A percentile compares a stretch with the other conserved stretches of the same genome.
These are phyloP conservation scores for Penicillium lagena DNA, from an alignment of 495 filamentous ascomycete genomes.

Conservation along the genomic window DNA sequence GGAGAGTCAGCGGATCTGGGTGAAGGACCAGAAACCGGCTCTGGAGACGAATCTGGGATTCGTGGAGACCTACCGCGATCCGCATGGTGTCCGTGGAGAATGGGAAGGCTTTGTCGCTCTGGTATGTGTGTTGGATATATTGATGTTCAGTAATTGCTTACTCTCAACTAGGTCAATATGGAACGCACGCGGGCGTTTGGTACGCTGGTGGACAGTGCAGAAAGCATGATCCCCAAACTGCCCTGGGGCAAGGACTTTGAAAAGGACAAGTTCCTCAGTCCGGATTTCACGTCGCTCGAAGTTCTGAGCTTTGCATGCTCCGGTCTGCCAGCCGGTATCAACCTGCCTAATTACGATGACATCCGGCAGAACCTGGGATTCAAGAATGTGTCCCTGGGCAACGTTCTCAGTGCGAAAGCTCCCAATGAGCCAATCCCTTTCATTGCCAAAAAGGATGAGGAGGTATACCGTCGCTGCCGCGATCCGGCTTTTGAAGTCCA, in stretches of 20 bases:
- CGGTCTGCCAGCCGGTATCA: constrained; percentile 76
- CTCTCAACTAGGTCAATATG: constrained; percentile 54
- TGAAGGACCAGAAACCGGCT: constrained; percentile 81
- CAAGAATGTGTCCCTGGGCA: constrained; percentile 93
- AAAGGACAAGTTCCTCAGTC: constrained; percentile 89
- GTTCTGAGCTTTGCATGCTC: constrained; percentile 69
- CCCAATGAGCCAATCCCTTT: constrained; percentile 89
- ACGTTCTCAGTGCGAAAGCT: constrained; percentile 83
- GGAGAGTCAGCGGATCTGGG: constrained; percentile 86
- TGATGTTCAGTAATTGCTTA: constrained; percentile 8
- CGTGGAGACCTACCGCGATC: constrained; percentile 94
- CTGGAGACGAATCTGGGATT: constrained; percentile 93
- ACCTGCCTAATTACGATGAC: constrained; percentile 88
- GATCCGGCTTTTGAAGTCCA: constrained; percentile 91
- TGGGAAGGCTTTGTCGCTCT: constrained; percentile 92
- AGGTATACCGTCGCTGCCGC: constrained; percentile 70
- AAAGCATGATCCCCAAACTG: constrained; percentile 75
- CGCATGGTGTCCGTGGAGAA: constrained; percentile 86
- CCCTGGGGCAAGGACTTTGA: constrained; percentile 89
- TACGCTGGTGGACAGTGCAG: constrained; percentile 72
- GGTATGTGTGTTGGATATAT: constrained; percentile 28
- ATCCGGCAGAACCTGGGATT: constrained; percentile 92
- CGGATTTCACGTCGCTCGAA: constrained; percentile 88
- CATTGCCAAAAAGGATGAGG: constrained; percentile 65
- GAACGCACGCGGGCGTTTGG: constrained; percentile 90